Percentiles rank a stretch among this genome's conserved stretches.
phyloP scores from a whole-genome alignment of 345 rosid species.

The Euphorbia tirucalli region DNA sequence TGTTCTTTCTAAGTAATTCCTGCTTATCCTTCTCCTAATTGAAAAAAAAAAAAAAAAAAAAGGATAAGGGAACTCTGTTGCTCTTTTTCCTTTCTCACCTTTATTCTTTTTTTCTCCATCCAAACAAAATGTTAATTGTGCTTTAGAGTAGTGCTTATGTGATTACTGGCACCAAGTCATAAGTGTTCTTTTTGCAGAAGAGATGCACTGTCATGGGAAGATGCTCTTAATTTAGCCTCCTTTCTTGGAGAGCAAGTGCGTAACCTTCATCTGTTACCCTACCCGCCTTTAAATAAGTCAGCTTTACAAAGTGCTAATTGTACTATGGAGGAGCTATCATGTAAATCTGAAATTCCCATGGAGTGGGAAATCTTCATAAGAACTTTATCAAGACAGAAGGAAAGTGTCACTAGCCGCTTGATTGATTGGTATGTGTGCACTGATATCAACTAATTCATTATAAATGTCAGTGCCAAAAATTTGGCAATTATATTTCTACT shows the following conservation, averaged over 20 bases:
- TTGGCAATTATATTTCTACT: not conserved
- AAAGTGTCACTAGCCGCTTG: constrained; percentile 48
- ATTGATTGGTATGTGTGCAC: constrained; percentile 50
- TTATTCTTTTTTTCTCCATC: not conserved
- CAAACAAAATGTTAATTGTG: not conserved
- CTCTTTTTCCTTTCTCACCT: not conserved
- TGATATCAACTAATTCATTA: not conserved
- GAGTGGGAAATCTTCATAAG: constrained; percentile 67
- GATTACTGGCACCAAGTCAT: constrained; percentile 3
- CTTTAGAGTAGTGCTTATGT: constrained; percentile 12
- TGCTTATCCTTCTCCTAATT: not conserved
- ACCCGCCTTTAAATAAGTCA: constrained; percentile 48
- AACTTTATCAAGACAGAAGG: constrained; percentile 52
- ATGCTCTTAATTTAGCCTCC: constrained; percentile 57
- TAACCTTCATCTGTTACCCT: constrained; percentile 71
- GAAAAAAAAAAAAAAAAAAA: too few relatives aligned
- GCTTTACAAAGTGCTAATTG: constrained; percentile 28
- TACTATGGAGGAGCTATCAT: constrained; percentile 24
- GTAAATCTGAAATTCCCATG: constrained; percentile 42
- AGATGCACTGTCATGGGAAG: constrained; percentile 60
- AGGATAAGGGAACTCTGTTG: not conserved
- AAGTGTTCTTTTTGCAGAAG: constrained; percentile 51
- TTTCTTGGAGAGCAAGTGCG: constrained; percentile 80
- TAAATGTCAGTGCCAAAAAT: not conserved
- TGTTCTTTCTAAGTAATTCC: not conserved